These are phyloP conservation scores for Colletotrichum sp. DNA, from an alignment of 2,329 filamentous ascomycete genomes.

Conservation along the genomic window DNA sequence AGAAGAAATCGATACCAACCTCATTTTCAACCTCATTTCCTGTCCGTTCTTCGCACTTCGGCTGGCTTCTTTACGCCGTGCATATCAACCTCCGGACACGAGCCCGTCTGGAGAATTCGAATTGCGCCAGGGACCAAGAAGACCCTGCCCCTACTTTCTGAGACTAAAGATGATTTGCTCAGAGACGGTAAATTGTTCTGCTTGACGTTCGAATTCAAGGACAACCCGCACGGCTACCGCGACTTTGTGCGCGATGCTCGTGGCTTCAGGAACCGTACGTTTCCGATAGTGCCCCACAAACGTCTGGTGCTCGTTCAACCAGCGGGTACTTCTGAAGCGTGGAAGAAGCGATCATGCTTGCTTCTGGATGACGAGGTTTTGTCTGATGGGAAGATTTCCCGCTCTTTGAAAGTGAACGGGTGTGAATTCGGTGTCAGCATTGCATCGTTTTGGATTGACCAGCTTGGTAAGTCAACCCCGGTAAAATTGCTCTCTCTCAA, in stretches of 20 bases:
- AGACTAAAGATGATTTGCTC: neutral
- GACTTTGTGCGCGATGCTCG: neutral
- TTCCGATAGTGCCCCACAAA: neutral
- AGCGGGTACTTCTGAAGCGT: neutral
- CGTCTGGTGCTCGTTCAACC: neutral
- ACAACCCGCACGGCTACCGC: neutral
- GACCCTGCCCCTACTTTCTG: neutral
- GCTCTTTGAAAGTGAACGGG: neutral
- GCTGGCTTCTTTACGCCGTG: neutral
- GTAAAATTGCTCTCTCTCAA: too few species aligned
- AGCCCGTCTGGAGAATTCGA: neutral
- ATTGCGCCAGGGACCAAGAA: neutral
- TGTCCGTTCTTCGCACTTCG: slow-evolving; percentile 1
- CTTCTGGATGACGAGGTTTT: neutral
- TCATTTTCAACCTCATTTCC: neutral
- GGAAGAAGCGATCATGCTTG: neutral
- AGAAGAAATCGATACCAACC: neutral
- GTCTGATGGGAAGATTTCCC: neutral
- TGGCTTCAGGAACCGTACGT: neutral
- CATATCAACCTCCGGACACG: neutral
- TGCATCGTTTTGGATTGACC: neutral
- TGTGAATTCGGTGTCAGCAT: neutral
- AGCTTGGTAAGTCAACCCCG: neutral
- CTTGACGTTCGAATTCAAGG: neutral
- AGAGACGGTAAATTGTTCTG: neutral